Conservation (phyloP, 192 early-diverging fungal species). For the Chytriomyces confervae region DNA sequence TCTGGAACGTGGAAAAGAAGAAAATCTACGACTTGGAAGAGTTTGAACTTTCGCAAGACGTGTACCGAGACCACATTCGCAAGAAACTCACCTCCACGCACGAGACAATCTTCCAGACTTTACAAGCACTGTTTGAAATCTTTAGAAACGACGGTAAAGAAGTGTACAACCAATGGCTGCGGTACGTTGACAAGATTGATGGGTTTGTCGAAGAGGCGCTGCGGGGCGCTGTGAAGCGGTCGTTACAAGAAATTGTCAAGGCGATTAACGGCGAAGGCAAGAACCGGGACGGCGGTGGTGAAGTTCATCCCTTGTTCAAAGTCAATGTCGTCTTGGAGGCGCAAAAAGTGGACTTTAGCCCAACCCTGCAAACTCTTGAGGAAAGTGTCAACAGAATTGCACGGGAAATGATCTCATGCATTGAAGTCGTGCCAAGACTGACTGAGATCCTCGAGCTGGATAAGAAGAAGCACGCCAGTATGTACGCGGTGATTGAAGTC, state of each 20-base stretch:
- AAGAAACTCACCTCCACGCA: slow-evolving; percentile 53
- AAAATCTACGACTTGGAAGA: slow-evolving; percentile 64
- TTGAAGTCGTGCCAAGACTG: slow-evolving; percentile 53
- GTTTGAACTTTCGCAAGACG: slow-evolving; percentile 59
- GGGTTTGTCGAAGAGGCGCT: slow-evolving; percentile 60
- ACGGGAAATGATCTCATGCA: slow-evolving; percentile 64
- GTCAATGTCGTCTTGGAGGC: slow-evolving; percentile 66
- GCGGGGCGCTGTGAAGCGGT: slow-evolving; percentile 56
- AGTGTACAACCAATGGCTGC: slow-evolving; percentile 60
- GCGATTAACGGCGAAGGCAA: slow-evolving; percentile 72
- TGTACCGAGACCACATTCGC: slow-evolving; percentile 44
- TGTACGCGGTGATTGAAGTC: slow-evolving; percentile 61
- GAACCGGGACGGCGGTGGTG: slow-evolving; percentile 54
- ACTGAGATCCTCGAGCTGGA: slow-evolving; percentile 20
- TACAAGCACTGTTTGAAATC: slow-evolving; percentile 53
- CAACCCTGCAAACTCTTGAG: slow-evolving; percentile 57
- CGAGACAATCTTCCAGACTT: slow-evolving; percentile 52
- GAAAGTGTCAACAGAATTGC: slow-evolving; percentile 62
- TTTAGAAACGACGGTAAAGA: slow-evolving; percentile 67
- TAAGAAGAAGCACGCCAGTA: slow-evolving; percentile 27
- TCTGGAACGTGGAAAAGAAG: slow-evolving; percentile 68
- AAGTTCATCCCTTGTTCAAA: slow-evolving; percentile 70
- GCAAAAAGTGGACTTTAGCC: slow-evolving; percentile 67
- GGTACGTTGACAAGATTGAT: slow-evolving; percentile 64
- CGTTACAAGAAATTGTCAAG: slow-evolving; percentile 63